Evolutionary conservation across 2,329 filamentous ascomycete species (phyloP).

Genomic region (Sphaerulina populicola): DNA sequence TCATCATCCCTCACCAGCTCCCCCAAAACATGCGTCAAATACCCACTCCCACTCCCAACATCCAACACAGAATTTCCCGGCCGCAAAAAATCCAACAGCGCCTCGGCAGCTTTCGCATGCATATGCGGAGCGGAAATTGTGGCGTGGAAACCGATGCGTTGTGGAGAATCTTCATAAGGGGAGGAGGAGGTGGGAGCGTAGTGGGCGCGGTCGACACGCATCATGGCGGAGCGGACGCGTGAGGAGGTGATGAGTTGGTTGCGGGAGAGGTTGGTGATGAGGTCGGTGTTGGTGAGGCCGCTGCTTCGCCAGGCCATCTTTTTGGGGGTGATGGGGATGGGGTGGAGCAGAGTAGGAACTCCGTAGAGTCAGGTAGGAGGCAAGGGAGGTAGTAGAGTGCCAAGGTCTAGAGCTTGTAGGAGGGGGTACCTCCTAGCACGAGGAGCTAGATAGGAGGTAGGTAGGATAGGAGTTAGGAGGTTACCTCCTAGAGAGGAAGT

Average conservation of each 20-base stretch:
- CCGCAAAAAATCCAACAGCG: constrained; percentile 50
- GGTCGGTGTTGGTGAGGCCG: constrained; percentile 61
- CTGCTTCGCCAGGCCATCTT: constrained; percentile 87
- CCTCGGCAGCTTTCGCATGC: constrained; percentile 59
- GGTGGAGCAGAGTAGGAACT: not conserved
- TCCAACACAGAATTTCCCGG: constrained; percentile 45
- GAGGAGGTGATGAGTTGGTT: constrained; percentile 65
- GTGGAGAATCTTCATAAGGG: constrained; percentile 67
- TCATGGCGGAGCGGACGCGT: constrained; percentile 70
- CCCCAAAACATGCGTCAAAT: constrained; percentile 80
- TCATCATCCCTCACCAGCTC: constrained; percentile 50
- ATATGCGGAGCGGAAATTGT: constrained; percentile 69
- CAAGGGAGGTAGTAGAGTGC: no score
- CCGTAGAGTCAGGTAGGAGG: no score
- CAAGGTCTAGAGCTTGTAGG: no score
- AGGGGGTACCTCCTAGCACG: no score
- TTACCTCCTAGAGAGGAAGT: no score
- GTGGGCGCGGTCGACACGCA: constrained; percentile 75
- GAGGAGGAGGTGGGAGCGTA: constrained; percentile 55
- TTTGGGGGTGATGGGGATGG: not conserved
- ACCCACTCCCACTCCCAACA: constrained; percentile 49
- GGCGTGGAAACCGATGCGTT: constrained; percentile 57
- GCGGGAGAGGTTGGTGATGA: constrained; percentile 68
- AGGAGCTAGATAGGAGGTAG: no score
- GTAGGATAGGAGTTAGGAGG: no score